A percentile compares a stretch with the other conserved stretches of the same genome.
phyloP scores from a whole-genome alignment of 805 yeast species.

The Diddensiella caesifluorescens region DNA sequence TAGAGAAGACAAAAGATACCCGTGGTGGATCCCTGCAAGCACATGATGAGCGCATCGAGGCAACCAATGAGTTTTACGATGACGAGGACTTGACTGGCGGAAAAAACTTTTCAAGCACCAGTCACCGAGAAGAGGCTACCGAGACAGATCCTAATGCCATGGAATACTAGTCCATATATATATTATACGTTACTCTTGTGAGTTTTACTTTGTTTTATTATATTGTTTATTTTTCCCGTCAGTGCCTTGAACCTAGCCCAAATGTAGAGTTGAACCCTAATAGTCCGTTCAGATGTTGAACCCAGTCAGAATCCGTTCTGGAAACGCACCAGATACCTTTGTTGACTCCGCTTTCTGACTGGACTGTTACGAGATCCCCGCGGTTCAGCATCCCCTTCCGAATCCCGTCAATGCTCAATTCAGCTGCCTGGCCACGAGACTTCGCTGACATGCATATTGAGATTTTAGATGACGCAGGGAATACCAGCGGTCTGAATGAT shows the following conservation, averaged over 20 bases:
- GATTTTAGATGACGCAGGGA: slow-evolving; percentile 75
- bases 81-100: slow-evolving; percentile 47
- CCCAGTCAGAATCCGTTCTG: slow-evolving; percentile 83
- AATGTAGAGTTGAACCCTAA: slow-evolving; percentile 86
- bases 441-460: slow-evolving; percentile 28
- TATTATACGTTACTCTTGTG: not conserved
- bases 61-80: slow-evolving; percentile 74
- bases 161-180: slow-evolving; percentile 9
- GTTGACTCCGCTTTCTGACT: slow-evolving; percentile 24
- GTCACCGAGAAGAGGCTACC: slow-evolving; percentile 9
- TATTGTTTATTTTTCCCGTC: slow-evolving; percentile 1
- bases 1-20: slow-evolving; percentile 72
- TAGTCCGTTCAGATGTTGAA: slow-evolving; percentile 77
- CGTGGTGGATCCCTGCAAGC: slow-evolving; percentile 88
- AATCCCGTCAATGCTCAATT: slow-evolving; percentile 79
- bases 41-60: slow-evolving; percentile 66
- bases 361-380: slow-evolving; percentile 50
- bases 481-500: slow-evolving; percentile 80
- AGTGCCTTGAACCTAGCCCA: slow-evolving; percentile 30
- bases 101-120: slow-evolving; percentile 14
- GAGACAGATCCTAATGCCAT: slow-evolving; percentile 14
- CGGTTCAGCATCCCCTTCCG: slow-evolving; percentile 60
- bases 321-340: slow-evolving; percentile 86
- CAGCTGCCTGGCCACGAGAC: slow-evolving; percentile 41
- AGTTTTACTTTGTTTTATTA: slow-evolving; percentile 2